phyloP scores from a whole-genome alignment of 352 stramenopile genomes.

The Phytophthora melonis region DNA sequence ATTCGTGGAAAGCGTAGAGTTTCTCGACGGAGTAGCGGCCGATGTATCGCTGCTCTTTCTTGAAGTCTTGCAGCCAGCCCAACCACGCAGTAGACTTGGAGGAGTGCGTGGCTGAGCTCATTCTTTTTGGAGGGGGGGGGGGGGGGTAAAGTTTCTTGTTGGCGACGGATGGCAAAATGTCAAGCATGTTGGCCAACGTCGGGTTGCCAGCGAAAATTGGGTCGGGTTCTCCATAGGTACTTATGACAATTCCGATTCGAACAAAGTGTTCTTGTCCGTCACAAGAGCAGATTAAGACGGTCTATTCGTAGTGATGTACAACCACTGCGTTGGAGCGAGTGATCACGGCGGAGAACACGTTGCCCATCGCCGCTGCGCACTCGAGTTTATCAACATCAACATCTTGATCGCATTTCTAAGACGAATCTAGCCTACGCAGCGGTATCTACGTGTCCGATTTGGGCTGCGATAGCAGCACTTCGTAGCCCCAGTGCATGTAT shows the following conservation, averaged over 20 bases:
- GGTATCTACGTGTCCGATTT: too few species aligned
- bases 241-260: background rate
- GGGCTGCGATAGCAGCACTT: too few species aligned
- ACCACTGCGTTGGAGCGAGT: background rate
- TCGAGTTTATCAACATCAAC: background rate
- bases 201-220: background rate
- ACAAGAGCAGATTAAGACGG: background rate
- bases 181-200: background rate
- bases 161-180: background rate
- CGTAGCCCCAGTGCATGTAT: too few species aligned
- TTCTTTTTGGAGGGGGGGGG: too few species aligned
- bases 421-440: too few species aligned
- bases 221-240: background rate
- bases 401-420: background rate
- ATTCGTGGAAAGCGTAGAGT: constrained; percentile 32
- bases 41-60: constrained; percentile 26
- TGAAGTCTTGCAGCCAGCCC: constrained; percentile 1
- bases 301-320: background rate
- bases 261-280: background rate
- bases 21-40: constrained; percentile 40
- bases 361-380: background rate
- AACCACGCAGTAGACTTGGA: background rate
- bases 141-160: background rate
- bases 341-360: background rate
- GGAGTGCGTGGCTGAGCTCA: background rate